Percentiles rank a stretch among this genome's conserved stretches.
phyloP scores from a whole-genome alignment of 2,329 filamentous ascomycete species.

The Fonsecaea pugnacius region DNA sequence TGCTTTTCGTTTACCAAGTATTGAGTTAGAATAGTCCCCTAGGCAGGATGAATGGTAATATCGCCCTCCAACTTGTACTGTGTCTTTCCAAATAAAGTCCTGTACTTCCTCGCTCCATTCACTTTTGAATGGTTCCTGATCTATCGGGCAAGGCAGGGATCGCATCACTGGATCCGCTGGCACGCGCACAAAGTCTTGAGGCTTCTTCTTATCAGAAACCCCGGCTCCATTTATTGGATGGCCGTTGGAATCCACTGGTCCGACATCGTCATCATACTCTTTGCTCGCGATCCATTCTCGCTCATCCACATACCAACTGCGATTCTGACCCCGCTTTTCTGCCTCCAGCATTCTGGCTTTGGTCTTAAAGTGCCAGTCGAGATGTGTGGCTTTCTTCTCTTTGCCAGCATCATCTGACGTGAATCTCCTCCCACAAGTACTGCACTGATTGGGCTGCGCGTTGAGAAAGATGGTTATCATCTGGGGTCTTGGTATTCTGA shows the following conservation, averaged over 20 bases:
- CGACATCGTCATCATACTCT: conserved; percentile 72
- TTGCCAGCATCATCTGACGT: conserved; percentile 74
- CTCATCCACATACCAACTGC: conserved; percentile 94
- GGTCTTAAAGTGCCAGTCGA: conserved; percentile 98
- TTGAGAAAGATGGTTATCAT: conserved; percentile 78
- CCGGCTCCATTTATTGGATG: conserved; percentile 44
- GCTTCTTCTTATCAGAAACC: conserved; percentile 57
- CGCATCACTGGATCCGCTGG: conserved; percentile 76
- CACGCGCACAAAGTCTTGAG: conserved; percentile 76
- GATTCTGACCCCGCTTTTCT: conserved; percentile 82
- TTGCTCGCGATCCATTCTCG: conserved; percentile 87
- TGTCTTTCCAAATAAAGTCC: conserved; percentile 97
- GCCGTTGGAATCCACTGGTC: conserved; percentile 48
- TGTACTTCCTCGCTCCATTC: conserved; percentile 91
- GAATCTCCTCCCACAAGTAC: conserved; percentile 89
- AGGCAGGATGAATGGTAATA: conserved; percentile 85
- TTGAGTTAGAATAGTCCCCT: conserved; percentile 58
- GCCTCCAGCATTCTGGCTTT: conserved; percentile 87
- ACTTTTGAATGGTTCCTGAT: conserved; percentile 91
- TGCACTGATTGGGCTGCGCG: conserved; percentile 81
- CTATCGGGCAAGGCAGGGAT: conserved; percentile 86
- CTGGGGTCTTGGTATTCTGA: conserved; percentile 78
- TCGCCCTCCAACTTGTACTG: conserved; percentile 73
- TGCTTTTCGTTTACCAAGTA: conserved; percentile 75
- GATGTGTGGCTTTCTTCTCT: conserved; percentile 83